Conservation (phyloP, 2,329 filamentous ascomycete species). For the Orbilia brochopaga region DNA sequence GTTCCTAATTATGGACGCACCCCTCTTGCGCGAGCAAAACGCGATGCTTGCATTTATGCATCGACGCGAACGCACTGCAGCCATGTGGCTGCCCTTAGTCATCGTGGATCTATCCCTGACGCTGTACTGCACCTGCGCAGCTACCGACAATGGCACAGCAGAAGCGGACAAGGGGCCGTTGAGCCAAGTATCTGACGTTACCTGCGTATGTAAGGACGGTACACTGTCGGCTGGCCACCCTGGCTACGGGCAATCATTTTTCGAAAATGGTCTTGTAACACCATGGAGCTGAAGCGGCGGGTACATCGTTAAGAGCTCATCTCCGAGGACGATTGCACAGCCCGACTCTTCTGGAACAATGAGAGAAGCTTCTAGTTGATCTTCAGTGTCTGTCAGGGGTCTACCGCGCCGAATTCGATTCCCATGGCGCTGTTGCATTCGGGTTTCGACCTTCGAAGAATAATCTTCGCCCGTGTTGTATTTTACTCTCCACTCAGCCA, state of each 20-base stretch:
- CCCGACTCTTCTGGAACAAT: neutral
- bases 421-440: too few species aligned
- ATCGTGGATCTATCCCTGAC: conserved; percentile 5
- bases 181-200: neutral
- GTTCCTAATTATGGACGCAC: neutral
- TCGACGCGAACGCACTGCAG: neutral
- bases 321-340: conserved; percentile 8
- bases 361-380: too few species aligned
- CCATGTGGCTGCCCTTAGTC: too few species aligned
- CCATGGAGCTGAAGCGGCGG: neutral
- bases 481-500: too few species aligned
- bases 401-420: too few species aligned
- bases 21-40: neutral
- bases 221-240: neutral
- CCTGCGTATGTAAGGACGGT: neutral
- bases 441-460: too few species aligned
- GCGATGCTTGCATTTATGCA: neutral
- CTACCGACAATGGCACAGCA: neutral
- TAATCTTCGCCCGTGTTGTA: too few species aligned
- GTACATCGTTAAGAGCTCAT: conserved; percentile 6
- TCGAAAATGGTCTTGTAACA: conserved; percentile 15
- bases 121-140: too few species aligned
- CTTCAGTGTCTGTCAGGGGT: too few species aligned
- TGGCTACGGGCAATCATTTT: neutral
- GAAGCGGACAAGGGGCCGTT: neutral